Base-by-base conservation (phyloP, 768 basidiomycete species). In the Tephrocybe sp. region DNA sequence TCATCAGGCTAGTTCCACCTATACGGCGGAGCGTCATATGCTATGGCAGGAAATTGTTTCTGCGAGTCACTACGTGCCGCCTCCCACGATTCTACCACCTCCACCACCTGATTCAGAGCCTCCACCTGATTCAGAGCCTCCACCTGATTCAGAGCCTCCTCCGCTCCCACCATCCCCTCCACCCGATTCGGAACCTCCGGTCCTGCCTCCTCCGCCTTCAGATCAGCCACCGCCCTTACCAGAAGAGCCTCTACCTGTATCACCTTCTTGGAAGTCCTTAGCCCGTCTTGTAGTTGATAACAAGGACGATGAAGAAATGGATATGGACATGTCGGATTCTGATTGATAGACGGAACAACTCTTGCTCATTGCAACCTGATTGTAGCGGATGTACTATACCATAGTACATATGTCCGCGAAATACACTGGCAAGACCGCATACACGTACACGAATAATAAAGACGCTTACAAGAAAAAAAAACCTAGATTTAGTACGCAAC, bases 401-500 rank as follows among this genome's bases (percentile, higher is more conserved):
- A 29, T 29, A 29, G 27, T 29, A 29, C 27, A 29, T 29, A 11
- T 29, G 27, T 11, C 27, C 11, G 27, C 27, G n/a, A n/a, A n/a
- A n/a, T n/a, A n/a, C n/a, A n/a, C n/a, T n/a, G n/a, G n/a, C n/a
- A n/a, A n/a, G n/a, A n/a, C n/a, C n/a, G n/a, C n/a, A n/a, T n/a
- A n/a, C n/a, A n/a, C n/a, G n/a, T n/a, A n/a, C n/a, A n/a, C n/a
- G n/a, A n/a, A n/a, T n/a, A n/a, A n/a, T n/a, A n/a, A n/a, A n/a
- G n/a, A 5, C 11, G 27, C 11, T 29, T 5, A 29, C 5, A 29
- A 29, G 27, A 11, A 5, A 29, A 29, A 5, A 11, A 29, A 29
- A 11, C n/a, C 11, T 29, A 29, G 6, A 11, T 11, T 63, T 61
- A 74, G 45, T 64, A 77, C 0, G 84, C 82, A 21, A 87, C 73